A percentile compares a stretch with the other conserved stretches of the same genome.
These are phyloP conservation scores for Xylaria flabelliformis DNA, from an alignment of 495 filamentous ascomycete genomes.

Conservation along the genomic window DNA sequence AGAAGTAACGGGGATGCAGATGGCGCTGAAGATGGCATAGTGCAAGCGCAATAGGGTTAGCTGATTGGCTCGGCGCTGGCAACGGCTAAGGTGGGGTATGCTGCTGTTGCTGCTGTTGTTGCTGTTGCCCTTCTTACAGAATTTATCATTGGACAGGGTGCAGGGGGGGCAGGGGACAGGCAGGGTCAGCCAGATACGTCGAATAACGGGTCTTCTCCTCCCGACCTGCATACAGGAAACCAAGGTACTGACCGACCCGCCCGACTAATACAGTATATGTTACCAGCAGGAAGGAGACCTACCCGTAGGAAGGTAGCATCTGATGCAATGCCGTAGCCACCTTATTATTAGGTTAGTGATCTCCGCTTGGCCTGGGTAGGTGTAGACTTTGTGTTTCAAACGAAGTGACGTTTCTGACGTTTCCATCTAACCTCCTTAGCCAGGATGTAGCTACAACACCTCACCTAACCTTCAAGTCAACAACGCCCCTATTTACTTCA, in stretches of 20 bases:
- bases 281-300: conserved; percentile 13
- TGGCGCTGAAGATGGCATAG: conserved; percentile 13
- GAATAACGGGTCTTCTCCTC: conserved; percentile 11
- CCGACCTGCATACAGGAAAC: neutral
- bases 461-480: neutral
- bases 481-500: too few relatives aligned
- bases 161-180: neutral
- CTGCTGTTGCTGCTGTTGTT: neutral
- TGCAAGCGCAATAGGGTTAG: neutral
- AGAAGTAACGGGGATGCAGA: conserved; percentile 17
- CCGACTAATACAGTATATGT: conserved; percentile 10
- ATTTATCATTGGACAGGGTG: neutral
- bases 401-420: neutral
- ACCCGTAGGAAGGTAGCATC: neutral
- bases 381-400: neutral
- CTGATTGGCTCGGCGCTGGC: conserved; percentile 4
- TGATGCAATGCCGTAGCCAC: conserved; percentile 3
- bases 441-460: too few relatives aligned
- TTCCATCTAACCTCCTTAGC: too few relatives aligned
- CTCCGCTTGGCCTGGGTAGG: neutral
- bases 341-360: neutral
- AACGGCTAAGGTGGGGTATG: neutral
- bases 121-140: too few relatives aligned
- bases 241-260: conserved; percentile 16
- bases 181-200: neutral